Percentiles rank a stretch among this genome's conserved stretches.
Conservation (phyloP, 108 stramenopile genomes). For the Chaetoceros tenuissimus region DNA sequence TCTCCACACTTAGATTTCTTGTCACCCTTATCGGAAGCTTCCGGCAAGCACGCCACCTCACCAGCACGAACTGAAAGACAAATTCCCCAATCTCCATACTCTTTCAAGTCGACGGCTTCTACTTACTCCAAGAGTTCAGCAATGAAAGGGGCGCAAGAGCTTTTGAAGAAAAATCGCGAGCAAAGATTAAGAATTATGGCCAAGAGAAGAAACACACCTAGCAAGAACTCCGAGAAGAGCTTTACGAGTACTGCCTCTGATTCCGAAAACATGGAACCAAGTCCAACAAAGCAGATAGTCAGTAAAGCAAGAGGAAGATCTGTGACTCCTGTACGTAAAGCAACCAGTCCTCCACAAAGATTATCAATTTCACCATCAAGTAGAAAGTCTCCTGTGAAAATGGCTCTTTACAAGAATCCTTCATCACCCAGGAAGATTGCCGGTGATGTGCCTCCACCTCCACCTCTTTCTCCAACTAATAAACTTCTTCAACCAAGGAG, state of each 20-base stretch:
- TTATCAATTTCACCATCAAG: background rate
- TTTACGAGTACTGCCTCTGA: background rate
- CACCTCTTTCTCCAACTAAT: background rate
- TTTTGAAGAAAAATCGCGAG: constrained; percentile 37
- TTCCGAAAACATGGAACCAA: constrained; percentile 1
- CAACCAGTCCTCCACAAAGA: background rate
- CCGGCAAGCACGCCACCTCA: too few relatives aligned
- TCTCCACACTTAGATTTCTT: too few relatives aligned
- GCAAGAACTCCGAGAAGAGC: background rate
- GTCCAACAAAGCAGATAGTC: background rate
- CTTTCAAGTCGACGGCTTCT: too few relatives aligned
- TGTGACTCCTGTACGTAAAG: background rate
- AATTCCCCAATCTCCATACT: too few relatives aligned
- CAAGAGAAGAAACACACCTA: background rate
- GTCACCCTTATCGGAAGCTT: too few relatives aligned
- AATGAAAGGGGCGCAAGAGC: constrained; percentile 41
- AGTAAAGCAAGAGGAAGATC: background rate
- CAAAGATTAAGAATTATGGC: constrained; percentile 31
- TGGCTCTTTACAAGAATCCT: background rate
- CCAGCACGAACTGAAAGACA: too few relatives aligned
- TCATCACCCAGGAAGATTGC: background rate
- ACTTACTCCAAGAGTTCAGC: constrained; percentile 20
- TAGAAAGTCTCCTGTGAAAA: background rate
- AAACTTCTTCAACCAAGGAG: background rate
- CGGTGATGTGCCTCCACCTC: background rate